These are phyloP conservation scores for Cercospora citrullina DNA, from an alignment of 2,329 filamentous ascomycete species.

Conservation along the genomic window DNA sequence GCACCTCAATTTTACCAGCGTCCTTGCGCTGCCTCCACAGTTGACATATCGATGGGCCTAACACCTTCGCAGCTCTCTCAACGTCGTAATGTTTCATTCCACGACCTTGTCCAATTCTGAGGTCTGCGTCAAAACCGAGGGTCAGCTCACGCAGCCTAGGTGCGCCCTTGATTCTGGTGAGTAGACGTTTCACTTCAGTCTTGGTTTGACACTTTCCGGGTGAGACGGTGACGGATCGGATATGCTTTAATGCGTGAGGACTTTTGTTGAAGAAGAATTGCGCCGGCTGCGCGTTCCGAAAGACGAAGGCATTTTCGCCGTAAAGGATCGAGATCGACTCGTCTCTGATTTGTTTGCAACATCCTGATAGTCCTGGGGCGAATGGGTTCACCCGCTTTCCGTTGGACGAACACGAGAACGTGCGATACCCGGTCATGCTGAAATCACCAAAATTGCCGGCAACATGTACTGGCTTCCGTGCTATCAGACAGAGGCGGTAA, in stretches of 20 bases:
- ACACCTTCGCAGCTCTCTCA: background rate
- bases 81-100: background rate
- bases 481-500: background rate
- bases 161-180: background rate
- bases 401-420: too few species aligned
- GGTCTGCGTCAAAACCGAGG: background rate
- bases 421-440: too few species aligned
- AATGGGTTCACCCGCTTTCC: background rate
- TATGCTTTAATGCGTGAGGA: background rate
- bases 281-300: background rate
- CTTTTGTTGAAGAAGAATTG: background rate
- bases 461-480: too few species aligned
- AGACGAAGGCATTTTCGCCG: background rate
- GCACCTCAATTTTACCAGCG: background rate
- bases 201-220: background rate
- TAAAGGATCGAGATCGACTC: background rate
- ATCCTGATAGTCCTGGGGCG: background rate
- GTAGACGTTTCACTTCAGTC: background rate
- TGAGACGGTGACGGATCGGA: background rate
- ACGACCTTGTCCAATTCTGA: background rate
- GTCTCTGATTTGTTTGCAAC: background rate
- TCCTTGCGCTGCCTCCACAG: background rate
- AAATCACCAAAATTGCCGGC: too few species aligned
- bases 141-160: background rate
- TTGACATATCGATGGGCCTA: background rate